A percentile compares a stretch with the other conserved stretches of the same genome.
Conservation (phyloP, 139 green algal species). For the Chlorella ohadii region DNA sequence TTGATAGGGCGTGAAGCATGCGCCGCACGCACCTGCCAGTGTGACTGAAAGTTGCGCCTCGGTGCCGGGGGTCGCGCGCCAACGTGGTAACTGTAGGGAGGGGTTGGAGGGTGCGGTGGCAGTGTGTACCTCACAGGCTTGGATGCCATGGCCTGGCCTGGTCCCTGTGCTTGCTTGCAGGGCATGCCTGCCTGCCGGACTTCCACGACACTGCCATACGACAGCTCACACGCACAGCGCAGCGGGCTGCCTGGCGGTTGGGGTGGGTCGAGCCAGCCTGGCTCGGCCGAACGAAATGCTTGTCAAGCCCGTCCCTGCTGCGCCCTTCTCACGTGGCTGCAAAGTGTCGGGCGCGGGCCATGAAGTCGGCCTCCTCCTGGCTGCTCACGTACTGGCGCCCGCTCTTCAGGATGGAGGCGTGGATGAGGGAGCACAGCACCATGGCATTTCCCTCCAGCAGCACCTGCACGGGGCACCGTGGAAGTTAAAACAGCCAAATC, state of each 20-base stretch:
- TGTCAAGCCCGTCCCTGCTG: no score
- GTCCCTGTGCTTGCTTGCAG: no score
- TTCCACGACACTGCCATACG: no score
- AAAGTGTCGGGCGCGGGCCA: slow-evolving; percentile 16
- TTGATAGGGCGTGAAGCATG: background rate
- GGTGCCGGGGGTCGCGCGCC: slow-evolving; percentile 12
- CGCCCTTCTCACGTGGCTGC: background rate
- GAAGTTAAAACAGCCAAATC: no score
- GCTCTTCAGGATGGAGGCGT: slow-evolving; percentile 14
- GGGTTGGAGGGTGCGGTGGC: background rate
- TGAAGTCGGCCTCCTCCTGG: slow-evolving; percentile 30
- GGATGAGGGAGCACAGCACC: slow-evolving; percentile 23
- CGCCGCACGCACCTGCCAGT: background rate
- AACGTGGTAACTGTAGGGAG: background rate
- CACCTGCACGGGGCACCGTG: background rate
- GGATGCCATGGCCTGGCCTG: no score
- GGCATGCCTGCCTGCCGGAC: no score
- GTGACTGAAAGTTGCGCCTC: slow-evolving; percentile 17
- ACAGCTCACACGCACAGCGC: no score
- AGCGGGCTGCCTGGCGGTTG: no score
- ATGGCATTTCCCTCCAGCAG: slow-evolving; percentile 13
- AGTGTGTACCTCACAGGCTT: no score
- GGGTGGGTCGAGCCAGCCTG: no score
- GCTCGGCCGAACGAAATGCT: no score
- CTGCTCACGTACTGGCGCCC: slow-evolving; percentile 18